phyloP scores from a whole-genome alignment of 495 filamentous ascomycete genomes.

The Aspergillus nidulans region DNA sequence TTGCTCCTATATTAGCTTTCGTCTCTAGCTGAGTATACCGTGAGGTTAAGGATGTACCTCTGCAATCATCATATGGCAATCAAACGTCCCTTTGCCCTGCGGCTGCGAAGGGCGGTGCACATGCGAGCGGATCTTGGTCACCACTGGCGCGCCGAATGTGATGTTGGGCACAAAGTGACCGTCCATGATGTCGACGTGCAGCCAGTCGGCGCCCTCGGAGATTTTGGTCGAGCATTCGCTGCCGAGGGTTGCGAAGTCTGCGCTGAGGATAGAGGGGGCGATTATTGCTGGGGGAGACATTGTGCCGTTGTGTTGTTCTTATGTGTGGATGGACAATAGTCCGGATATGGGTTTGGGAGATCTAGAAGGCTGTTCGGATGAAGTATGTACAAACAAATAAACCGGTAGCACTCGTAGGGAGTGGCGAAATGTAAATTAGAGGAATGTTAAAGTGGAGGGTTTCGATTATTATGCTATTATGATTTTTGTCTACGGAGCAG shows the following conservation, averaged over 20 bases:
- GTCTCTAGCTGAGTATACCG: too few species aligned
- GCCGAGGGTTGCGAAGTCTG: slow-evolving; percentile 86
- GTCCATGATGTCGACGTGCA: slow-evolving; percentile 84
- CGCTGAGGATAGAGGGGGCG: slow-evolving; percentile 93
- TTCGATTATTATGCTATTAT: too few species aligned
- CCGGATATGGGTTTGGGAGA: too few species aligned
- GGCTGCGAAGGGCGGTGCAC: slow-evolving; percentile 58
- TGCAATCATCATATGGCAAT: slow-evolving; percentile 99
- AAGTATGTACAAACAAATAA: too few species aligned
- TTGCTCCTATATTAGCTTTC: not conserved
- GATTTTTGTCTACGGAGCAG: not conserved
- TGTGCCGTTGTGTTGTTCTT: not conserved
- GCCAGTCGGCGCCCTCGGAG: slow-evolving; percentile 75
- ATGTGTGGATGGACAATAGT: too few species aligned
- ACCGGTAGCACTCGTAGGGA: too few species aligned
- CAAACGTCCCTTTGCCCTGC: slow-evolving; percentile 82
- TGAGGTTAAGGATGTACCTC: slow-evolving; percentile 54
- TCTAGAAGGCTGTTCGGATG: too few species aligned
- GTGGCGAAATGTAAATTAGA: too few species aligned
- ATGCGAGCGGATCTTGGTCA: slow-evolving; percentile 83
- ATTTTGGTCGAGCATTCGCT: slow-evolving; percentile 81
- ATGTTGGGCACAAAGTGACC: slow-evolving; percentile 98
- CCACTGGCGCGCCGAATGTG: slow-evolving; percentile 91
- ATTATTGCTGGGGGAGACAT: slow-evolving; percentile 93
- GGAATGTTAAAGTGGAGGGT: too few species aligned